Evolutionary conservation across 1,284 basidiomycete genomes (phyloP).

Genomic region (Apiotrichum sp.): DNA sequence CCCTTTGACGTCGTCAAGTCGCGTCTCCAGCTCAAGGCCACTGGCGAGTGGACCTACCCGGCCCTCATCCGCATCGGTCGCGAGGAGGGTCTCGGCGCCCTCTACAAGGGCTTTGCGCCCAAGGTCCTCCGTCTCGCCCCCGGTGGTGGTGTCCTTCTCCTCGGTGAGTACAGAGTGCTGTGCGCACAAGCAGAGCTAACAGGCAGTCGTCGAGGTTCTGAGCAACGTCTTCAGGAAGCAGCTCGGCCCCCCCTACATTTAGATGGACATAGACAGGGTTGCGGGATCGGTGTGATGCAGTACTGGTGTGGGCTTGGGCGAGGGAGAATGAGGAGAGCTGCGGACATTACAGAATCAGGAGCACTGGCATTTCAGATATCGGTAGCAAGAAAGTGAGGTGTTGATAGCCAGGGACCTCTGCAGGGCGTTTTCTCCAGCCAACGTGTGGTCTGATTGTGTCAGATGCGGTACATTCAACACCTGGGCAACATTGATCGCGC

Average conservation of each 20-base stretch:
- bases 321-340: no score
- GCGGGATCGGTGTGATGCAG: no score
- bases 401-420: no score
- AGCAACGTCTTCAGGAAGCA: slow-evolving; percentile 36
- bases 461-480: no score
- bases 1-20: slow-evolving; percentile 84
- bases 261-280: slow-evolving; percentile 3
- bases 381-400: no score
- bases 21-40: slow-evolving; percentile 81
- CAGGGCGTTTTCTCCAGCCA: no score
- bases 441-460: no score
- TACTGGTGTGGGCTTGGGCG: no score
- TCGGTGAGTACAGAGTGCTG: slow-evolving; percentile 39
- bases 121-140: slow-evolving; percentile 83
- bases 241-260: slow-evolving; percentile 42
- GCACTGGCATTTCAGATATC: no score
- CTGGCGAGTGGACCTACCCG: slow-evolving; percentile 61
- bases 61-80: slow-evolving; percentile 68
- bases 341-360: no score
- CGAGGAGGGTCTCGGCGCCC: slow-evolving; percentile 80
- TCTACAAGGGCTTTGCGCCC: slow-evolving; percentile 82
- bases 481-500: no score
- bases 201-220: slow-evolving; percentile 42
- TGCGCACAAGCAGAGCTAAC: slow-evolving; percentile 2
- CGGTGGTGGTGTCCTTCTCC: slow-evolving; percentile 86